Conservation (phyloP, 345 rosid genomes). For the Citrus hindsii region DNA sequence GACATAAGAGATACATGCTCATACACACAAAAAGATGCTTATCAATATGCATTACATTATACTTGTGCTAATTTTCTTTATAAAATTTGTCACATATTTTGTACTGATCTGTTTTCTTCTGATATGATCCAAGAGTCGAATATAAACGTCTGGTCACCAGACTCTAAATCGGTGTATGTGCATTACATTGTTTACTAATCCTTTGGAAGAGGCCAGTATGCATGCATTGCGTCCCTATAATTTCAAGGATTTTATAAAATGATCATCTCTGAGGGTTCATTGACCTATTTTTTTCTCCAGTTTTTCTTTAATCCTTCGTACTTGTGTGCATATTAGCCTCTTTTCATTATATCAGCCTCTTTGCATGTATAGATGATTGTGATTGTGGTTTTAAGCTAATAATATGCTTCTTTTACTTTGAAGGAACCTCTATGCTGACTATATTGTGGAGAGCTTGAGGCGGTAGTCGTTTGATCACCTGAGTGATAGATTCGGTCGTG, state of each 20-base stretch:
- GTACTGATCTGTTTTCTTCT: too few relatives aligned
- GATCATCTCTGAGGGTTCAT: not conserved
- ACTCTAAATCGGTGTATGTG: not conserved
- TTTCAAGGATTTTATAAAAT: not conserved
- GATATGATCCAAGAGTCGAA: not conserved
- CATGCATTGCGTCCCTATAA: not conserved
- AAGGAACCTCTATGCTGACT: slow-evolving; percentile 92
- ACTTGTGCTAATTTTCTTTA: too few relatives aligned
- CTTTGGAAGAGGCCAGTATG: not conserved
- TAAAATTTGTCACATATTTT: too few relatives aligned
- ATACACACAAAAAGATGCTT: not conserved
- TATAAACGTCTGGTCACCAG: not conserved
- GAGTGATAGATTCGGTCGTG: not conserved
- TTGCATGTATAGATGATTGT: not conserved
- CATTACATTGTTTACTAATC: not conserved
- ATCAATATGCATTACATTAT: not conserved
- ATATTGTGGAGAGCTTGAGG: slow-evolving; percentile 73
- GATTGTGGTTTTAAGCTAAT: not conserved
- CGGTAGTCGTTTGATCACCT: slow-evolving; percentile 27
- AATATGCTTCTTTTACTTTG: slow-evolving; percentile 16
- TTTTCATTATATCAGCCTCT: not conserved
- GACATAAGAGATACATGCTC: not conserved
- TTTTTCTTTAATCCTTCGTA: too few relatives aligned
- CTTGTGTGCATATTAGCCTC: not conserved
- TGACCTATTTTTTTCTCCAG: too few relatives aligned